Evolutionary conservation across 371 early-diverging fungal genomes (phyloP).

Genomic region (Mucor sp.): DNA sequence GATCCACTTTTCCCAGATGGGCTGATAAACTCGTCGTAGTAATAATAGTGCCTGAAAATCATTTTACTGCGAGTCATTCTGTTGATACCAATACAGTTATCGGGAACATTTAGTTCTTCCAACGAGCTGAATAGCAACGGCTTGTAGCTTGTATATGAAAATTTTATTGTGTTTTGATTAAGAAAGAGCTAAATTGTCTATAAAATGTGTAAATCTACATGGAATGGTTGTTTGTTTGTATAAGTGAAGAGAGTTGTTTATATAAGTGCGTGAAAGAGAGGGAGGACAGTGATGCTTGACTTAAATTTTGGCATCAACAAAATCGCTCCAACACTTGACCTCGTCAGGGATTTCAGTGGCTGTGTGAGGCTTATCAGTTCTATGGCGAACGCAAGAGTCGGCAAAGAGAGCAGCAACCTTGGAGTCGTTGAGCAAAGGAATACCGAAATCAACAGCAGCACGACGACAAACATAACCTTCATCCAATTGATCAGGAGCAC

Average conservation of each 20-base stretch:
- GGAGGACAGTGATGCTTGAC: not conserved
- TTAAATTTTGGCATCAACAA: conserved; percentile 54
- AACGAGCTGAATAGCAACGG: not conserved
- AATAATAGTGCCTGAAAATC: no score
- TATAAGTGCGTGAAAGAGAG: not conserved
- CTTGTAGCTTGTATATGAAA: not conserved
- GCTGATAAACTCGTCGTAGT: no score
- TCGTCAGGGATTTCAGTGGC: conserved; percentile 50
- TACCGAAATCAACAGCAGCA: conserved; percentile 86
- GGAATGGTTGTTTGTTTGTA: not conserved
- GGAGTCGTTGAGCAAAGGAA: conserved; percentile 86
- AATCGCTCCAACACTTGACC: conserved; percentile 68
- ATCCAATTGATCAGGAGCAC: conserved; percentile 64
- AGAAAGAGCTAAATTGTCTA: not conserved
- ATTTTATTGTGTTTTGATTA: no score
- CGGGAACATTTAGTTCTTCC: no score
- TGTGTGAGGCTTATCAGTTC: conserved; percentile 25
- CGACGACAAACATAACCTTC: conserved; percentile 81
- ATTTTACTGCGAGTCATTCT: no score
- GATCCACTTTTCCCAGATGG: no score
- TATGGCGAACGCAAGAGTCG: conserved; percentile 68
- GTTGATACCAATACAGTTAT: no score
- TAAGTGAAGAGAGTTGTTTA: not conserved
- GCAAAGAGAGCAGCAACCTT: conserved; percentile 80
- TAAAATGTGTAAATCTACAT: conserved; percentile 2